These are phyloP conservation scores for Globisporangium canariense DNA, from an alignment of 352 stramenopile genomes.

Conservation along the genomic window DNA sequence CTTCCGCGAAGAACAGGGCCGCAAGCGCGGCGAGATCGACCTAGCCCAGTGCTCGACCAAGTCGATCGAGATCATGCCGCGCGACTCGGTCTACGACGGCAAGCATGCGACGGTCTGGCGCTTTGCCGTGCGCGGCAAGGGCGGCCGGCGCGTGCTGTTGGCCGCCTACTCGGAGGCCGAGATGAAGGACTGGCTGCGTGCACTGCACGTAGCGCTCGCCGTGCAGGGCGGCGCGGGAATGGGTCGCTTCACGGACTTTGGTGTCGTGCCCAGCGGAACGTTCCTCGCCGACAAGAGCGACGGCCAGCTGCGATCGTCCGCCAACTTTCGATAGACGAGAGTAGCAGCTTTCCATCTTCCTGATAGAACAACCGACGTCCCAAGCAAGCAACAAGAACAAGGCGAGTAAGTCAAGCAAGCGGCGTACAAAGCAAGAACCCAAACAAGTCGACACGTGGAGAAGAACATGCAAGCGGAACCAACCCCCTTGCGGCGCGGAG, in stretches of 20 bases:
- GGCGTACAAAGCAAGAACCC: not conserved
- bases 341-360: not conserved
- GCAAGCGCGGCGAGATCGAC: constrained; percentile 69
- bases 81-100: constrained; percentile 76
- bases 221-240: constrained; percentile 40
- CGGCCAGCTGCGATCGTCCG: constrained; percentile 52
- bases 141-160: constrained; percentile 56
- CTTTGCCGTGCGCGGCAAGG: constrained; percentile 66
- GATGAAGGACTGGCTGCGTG: constrained; percentile 85
- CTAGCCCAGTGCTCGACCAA: constrained; percentile 58
- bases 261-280: constrained; percentile 55
- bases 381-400: not conserved
- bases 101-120: constrained; percentile 77
- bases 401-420: not conserved
- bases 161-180: constrained; percentile 76
- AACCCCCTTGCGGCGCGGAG: not conserved
- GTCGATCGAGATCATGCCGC: constrained; percentile 80
- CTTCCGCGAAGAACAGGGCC: constrained; percentile 67
- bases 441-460: not conserved
- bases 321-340: constrained; percentile 25
- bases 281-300: constrained; percentile 57
- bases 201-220: constrained; percentile 69
- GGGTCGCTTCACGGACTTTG: constrained; percentile 65
- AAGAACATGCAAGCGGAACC: not conserved
- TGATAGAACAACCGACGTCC: constrained; percentile 2